Base-by-base conservation (phyloP, 2,329 filamentous ascomycete genomes). In the Didymella keratinophila region DNA sequence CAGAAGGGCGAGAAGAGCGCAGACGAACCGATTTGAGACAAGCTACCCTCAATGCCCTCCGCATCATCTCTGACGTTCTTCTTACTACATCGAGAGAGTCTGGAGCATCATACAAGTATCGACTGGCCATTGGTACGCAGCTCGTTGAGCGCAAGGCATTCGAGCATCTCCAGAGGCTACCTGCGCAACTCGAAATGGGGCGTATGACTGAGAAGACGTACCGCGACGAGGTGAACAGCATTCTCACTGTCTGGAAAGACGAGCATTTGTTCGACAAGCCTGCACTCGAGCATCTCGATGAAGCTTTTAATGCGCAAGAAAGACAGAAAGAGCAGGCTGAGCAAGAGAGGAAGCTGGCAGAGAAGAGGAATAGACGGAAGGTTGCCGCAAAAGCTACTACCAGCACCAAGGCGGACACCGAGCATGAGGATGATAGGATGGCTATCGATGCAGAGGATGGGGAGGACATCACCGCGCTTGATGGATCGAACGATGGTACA, bases 1-100 rank as follows among this genome's bases (percentile, higher is more conserved):
- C 49, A 2, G 69, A 70, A 16, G 58, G 54, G 27, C 65, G 70
- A 37, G 69, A 71, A 23, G 66, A 72, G 25, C 44, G 58, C 9
- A 56, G 67, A 10, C 68, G 68, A 4, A 64, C 62, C 8, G 62
- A 71, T 39, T 32, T 67, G 6, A 60, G 64, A 37, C 69, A 65
- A 14, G 70, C 52, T 62, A 78, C 55, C 69, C 75, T 69, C 74
- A 82, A 77, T 20, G 93, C 87, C 1, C 82, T 98, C 3, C 97
- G 96, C 71, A 82, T 95, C 50, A 84, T 91, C 49, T 87, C 84
- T 28, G 93, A 97, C 73, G 89, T 97, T 44, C 82, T 96, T 12
- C 91, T 90, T 0, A 90, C 91, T 0, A 71, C 69, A 18, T 63
- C 61, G 2, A 68, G 70, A 43, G 69, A 71, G 52, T 58, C 64